A percentile compares a stretch with the other conserved stretches of the same genome.
Evolutionary conservation across 2,329 filamentous ascomycete species (phyloP).

Genomic region (Aureobasidium subglaciale): DNA sequence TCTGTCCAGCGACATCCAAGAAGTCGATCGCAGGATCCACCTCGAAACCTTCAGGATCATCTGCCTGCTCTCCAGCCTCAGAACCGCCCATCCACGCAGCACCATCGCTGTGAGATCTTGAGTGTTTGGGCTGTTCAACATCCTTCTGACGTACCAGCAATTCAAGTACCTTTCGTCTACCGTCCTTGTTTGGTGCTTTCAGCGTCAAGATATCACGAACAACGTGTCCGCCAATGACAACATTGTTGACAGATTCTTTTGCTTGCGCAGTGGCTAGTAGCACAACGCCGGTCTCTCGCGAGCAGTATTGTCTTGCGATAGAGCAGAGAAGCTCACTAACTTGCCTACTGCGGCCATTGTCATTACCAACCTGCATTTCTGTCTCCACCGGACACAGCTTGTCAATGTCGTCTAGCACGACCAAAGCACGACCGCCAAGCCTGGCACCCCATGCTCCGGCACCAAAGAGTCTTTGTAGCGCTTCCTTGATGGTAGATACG

Average conservation of each 20-base stretch:
- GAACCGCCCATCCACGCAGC: constrained; percentile 64
- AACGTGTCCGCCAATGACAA: constrained; percentile 84
- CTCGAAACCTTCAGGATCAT: constrained; percentile 54
- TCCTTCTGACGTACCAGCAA: constrained; percentile 56
- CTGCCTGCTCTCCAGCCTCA: constrained; percentile 40
- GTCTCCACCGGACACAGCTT: constrained; percentile 89
- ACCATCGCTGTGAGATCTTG: constrained; percentile 15
- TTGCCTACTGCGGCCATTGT: constrained; percentile 87
- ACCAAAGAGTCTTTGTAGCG: constrained; percentile 75
- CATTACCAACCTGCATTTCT: constrained; percentile 85
- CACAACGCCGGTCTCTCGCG: constrained; percentile 70
- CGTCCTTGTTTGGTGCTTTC: constrained; percentile 89
- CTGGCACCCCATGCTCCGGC: constrained; percentile 85
- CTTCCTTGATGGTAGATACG: constrained; percentile 86
- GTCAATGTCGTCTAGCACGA: constrained; percentile 89
- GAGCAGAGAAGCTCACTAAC: constrained; percentile 83
- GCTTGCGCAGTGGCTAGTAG: constrained; percentile 84
- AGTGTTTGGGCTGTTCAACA: background rate
- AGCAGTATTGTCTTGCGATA: constrained; percentile 77
- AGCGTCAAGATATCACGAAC: constrained; percentile 84
- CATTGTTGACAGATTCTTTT: constrained; percentile 86
- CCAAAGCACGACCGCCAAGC: constrained; percentile 72
- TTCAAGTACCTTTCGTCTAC: constrained; percentile 74
- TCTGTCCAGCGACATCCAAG: constrained; percentile 84
- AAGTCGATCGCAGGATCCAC: constrained; percentile 77